Evolutionary conservation across 371 early-diverging fungal genomes (phyloP).

Genomic region (Mucor mucedo): DNA sequence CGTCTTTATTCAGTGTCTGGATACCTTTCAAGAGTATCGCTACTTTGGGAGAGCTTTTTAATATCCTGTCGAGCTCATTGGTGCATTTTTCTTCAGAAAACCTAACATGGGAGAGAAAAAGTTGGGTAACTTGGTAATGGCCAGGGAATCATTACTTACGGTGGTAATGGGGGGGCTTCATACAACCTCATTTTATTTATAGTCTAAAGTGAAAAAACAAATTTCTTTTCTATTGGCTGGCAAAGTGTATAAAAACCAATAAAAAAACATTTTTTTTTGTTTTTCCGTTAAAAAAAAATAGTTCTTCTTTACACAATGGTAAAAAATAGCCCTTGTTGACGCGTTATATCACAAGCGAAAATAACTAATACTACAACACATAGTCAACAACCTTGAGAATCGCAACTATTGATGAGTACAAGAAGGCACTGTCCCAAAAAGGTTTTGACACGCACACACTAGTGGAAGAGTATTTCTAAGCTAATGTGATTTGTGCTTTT

Average conservation of each 20-base stretch:
- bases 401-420: slow-evolving; percentile 29
- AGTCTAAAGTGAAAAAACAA: neutral
- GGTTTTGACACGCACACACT: slow-evolving; percentile 9
- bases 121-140: too few relatives aligned
- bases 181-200: slow-evolving; percentile 22
- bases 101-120: neutral
- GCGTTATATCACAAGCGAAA: neutral
- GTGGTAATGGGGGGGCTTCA: slow-evolving; percentile 26
- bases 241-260: too few relatives aligned
- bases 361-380: neutral
- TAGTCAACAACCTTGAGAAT: slow-evolving; percentile 19
- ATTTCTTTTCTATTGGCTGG: too few relatives aligned
- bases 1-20: slow-evolving; percentile 36
- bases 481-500: neutral
- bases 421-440: slow-evolving; percentile 24
- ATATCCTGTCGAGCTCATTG: slow-evolving; percentile 36
- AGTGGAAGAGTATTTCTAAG: neutral
- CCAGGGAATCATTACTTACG: slow-evolving; percentile 15
- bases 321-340: too few relatives aligned
- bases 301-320: too few relatives aligned
- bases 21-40: slow-evolving; percentile 41
- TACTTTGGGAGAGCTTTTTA: slow-evolving; percentile 40
- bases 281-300: too few relatives aligned
- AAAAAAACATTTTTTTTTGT: too few relatives aligned
- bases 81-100: slow-evolving; percentile 44